A percentile compares a stretch with the other conserved stretches of the same genome.
phyloP scores from a whole-genome alignment of 1,139 yeast species.

The Petasospora fabianii region DNA sequence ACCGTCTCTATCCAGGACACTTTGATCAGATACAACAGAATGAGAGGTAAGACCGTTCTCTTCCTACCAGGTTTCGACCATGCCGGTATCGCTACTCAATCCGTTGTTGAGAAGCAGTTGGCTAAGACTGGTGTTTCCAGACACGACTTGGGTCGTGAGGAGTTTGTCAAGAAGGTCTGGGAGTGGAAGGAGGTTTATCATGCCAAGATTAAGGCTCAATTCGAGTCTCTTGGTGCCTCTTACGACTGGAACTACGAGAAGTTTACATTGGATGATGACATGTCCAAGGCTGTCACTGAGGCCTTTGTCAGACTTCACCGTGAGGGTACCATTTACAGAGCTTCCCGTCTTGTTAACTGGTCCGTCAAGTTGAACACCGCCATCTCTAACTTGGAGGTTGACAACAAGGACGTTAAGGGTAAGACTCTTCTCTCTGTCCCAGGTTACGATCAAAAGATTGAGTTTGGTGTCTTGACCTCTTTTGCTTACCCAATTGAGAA shows the following conservation, averaged over 20 bases:
- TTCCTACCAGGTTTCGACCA: slow-evolving; percentile 97
- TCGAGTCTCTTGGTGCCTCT: slow-evolving; percentile 88
- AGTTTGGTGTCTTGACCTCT: slow-evolving; percentile 93
- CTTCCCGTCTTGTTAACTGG: slow-evolving; percentile 93
- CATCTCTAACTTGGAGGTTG: slow-evolving; percentile 92
- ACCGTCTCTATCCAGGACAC: slow-evolving; percentile 95
- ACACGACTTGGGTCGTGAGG: slow-evolving; percentile 93
- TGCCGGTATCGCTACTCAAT: slow-evolving; percentile 98
- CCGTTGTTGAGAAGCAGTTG: slow-evolving; percentile 94
- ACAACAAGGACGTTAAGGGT: slow-evolving; percentile 83
- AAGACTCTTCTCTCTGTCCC: slow-evolving; percentile 82
- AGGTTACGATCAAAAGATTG: slow-evolving; percentile 84
- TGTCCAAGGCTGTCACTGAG: slow-evolving; percentile 80
- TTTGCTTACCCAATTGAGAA: slow-evolving; percentile 87
- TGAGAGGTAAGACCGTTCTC: slow-evolving; percentile 93
- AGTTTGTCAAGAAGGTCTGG: slow-evolving; percentile 86
- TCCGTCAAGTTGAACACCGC: slow-evolving; percentile 93
- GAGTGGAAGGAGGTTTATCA: slow-evolving; percentile 98
- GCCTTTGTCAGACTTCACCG: slow-evolving; percentile 90
- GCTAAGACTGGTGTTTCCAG: slow-evolving; percentile 83
- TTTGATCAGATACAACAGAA: slow-evolving; percentile 88
- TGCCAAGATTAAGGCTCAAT: slow-evolving; percentile 75
- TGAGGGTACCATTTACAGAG: slow-evolving; percentile 94
- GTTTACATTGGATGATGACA: slow-evolving; percentile 80
- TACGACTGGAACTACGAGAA: slow-evolving; percentile 96